Base-by-base conservation (phyloP, 768 basidiomycete species). In the Leccinum sublutescens region DNA sequence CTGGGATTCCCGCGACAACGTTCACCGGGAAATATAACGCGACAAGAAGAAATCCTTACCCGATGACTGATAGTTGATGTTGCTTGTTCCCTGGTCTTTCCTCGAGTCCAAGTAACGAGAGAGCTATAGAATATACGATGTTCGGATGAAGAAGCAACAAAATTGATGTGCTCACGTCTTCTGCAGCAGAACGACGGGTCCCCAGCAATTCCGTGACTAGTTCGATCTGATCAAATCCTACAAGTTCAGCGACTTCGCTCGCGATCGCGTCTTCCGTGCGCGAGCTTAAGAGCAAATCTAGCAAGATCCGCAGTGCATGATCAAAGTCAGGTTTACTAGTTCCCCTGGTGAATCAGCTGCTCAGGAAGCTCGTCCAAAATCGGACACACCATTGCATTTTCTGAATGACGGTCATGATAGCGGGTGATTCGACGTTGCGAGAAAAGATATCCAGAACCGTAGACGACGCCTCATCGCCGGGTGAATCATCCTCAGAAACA, bases 141-240 rank as follows among this genome's bases (percentile, higher is more conserved):
- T 43, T 49, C 27, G 34, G 14, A 25, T 14, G 29, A 38, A 12
- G 8, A 2, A 43, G 17, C 23, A 52, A 12, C 7, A 4, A 36
- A 53, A 31, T 1, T 23, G 48, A 31, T 8, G 33, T 21, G 40
- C 77, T 64, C 62, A 89, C 89, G 71, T 86, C 77, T 63, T 77
- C 63, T 29, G 74, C 77, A 33, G 88, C 68, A 1, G 71, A 68
- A 7, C 64, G 61, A 21, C 95, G 85, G 31, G 85, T 78, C 17
- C 77, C 68, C 2, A 97, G 72, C 27, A 97, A 80, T 45, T 89
- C 82, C 74, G 82, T 82, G 8, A 89, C 85, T 34, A 94, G 76
- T 27, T 92, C 91, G 51, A 98, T 84, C 17, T 88, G 82, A 52
- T 96, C 91, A 69, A 87, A 92, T 2, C 95, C 96, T 50, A 95